Evolutionary conservation across 345 rosid genomes (phyloP).

Genomic region (Sapria himalayana): DNA sequence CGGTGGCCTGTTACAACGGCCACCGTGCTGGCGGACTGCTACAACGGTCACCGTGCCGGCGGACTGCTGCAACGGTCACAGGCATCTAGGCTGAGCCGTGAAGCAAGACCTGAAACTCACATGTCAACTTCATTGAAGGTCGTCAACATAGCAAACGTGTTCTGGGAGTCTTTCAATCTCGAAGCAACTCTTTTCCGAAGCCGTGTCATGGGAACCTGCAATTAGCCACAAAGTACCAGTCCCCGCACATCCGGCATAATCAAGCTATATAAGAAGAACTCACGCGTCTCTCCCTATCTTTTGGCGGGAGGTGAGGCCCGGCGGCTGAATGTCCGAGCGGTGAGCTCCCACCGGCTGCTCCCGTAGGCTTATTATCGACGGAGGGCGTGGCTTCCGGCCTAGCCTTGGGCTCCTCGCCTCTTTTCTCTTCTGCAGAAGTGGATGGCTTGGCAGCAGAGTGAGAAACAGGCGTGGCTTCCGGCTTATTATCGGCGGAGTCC

Average conservation of each 20-base stretch:
- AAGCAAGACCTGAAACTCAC: too few species aligned
- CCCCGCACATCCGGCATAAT: too few species aligned
- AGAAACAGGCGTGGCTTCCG: too few species aligned
- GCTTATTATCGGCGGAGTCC: too few species aligned
- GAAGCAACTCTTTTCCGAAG: slow-evolving; percentile 87
- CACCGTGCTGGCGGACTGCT: too few species aligned
- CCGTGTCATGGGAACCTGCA: slow-evolving; percentile 96
- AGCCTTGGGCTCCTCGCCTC: slow-evolving; percentile 21
- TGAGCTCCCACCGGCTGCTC: slow-evolving; percentile 29
- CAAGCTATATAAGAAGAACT: too few species aligned
- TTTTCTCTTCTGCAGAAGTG: slow-evolving; percentile 18
- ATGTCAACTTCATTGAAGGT: slow-evolving; percentile 98
- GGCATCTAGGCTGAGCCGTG: too few species aligned
- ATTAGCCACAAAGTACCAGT: too few species aligned
- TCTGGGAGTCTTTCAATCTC: slow-evolving; percentile 91
- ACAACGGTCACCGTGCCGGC: too few species aligned
- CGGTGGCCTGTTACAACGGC: too few species aligned
- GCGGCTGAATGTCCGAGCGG: slow-evolving; percentile 45
- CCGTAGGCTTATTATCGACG: slow-evolving; percentile 23
- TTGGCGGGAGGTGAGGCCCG: slow-evolving; percentile 96
- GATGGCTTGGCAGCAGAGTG: slow-evolving; percentile 32
- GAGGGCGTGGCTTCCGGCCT: slow-evolving; percentile 26
- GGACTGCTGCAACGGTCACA: too few species aligned
- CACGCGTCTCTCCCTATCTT: slow-evolving; percentile 95
- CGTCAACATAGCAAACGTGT: slow-evolving; percentile 85